phyloP scores from a whole-genome alignment of 805 yeast genomes.

The Jamesozyma jinghongensis region DNA sequence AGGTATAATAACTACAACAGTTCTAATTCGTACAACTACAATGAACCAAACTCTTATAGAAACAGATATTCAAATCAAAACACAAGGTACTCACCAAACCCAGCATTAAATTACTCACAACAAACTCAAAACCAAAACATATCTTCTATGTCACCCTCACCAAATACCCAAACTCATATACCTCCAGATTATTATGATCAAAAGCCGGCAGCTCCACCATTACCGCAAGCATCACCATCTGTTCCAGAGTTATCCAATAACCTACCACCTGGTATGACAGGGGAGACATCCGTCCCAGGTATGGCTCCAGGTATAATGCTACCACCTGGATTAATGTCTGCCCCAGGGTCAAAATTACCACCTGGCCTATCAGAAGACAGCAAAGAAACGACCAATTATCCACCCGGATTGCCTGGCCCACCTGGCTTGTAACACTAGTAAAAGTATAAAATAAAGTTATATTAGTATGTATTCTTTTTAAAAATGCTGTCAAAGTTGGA shows the following conservation, averaged over 20 bases:
- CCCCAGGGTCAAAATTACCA: background rate
- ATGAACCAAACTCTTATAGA: background rate
- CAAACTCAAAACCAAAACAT: background rate
- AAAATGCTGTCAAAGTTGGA: too few species aligned
- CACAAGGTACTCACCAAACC: too few species aligned
- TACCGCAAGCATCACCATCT: background rate
- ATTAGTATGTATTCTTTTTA: too few species aligned
- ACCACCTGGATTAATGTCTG: constrained; percentile 4
- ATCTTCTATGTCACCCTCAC: background rate
- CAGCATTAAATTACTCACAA: too few species aligned
- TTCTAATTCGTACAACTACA: constrained; percentile 3
- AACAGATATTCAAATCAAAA: background rate
- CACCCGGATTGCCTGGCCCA: constrained; percentile 25
- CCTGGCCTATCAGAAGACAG: constrained; percentile 5
- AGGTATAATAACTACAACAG: constrained; percentile 1
- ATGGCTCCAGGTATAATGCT: background rate
- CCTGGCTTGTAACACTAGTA: constrained; percentile 11
- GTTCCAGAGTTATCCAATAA: background rate
- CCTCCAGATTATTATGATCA: background rate
- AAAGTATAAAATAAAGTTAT: too few species aligned
- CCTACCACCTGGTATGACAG: background rate
- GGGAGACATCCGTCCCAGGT: background rate
- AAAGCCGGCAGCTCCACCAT: background rate
- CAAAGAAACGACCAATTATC: constrained; percentile 6
- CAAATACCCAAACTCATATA: background rate